Conservation (phyloP, 305 asterid species). For the Nicotiana rustica region DNA sequence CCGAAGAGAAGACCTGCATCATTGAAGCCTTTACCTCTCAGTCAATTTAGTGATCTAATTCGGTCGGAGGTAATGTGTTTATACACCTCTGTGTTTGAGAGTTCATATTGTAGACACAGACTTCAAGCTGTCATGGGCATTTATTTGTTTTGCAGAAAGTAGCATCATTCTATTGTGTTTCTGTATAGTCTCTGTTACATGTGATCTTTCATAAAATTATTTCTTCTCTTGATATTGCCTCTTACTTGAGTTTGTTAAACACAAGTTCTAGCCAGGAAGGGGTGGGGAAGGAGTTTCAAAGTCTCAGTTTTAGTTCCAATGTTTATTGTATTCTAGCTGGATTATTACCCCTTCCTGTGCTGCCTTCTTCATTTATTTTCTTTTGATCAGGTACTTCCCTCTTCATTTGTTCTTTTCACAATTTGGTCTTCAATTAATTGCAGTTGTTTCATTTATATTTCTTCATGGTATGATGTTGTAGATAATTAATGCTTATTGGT, state of each 20-base stretch:
- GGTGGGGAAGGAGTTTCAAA: neutral
- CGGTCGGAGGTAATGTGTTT: constrained; percentile 68
- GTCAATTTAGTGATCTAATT: constrained; percentile 81
- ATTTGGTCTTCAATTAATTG: neutral
- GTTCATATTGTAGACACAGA: neutral
- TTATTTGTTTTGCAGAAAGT: neutral
- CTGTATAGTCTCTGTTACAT: neutral
- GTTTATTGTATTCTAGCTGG: neutral
- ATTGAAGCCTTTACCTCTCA: constrained; percentile 70
- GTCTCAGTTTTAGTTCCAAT: neutral
- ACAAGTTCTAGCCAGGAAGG: neutral
- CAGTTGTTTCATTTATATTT: neutral
- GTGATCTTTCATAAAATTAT: neutral
- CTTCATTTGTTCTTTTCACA: neutral
- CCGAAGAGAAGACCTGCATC: constrained; percentile 79
- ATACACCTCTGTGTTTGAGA: constrained; percentile 29
- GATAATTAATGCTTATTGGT: neutral
- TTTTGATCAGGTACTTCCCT: neutral
- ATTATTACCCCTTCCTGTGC: neutral
- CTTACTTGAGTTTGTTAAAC: neutral
- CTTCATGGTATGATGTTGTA: neutral
- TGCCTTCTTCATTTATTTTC: neutral
- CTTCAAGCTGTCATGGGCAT: neutral
- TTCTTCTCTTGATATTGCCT: constrained; percentile 18
- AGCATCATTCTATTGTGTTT: neutral